phyloP scores from a whole-genome alignment of 441 rosid species.

The Metrosideros polymorpha region DNA sequence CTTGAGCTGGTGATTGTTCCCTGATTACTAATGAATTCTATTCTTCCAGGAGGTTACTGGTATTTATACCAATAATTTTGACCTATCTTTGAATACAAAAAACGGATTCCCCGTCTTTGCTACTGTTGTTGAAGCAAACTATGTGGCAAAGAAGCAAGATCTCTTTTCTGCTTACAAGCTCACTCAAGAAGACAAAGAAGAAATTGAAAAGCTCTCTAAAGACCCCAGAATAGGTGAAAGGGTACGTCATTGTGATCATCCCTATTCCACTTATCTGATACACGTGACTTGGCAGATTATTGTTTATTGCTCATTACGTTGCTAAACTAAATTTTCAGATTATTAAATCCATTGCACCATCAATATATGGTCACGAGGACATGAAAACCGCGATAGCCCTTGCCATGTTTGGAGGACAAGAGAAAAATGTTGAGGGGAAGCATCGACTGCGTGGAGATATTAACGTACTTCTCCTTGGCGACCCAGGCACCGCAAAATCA shows the following conservation, averaged over 20 bases:
- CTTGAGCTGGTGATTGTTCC: not conserved
- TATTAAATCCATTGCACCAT: slow-evolving; percentile 91
- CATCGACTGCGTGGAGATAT: slow-evolving; percentile 91
- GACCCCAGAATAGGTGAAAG: slow-evolving; percentile 92
- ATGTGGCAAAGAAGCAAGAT: slow-evolving; percentile 90
- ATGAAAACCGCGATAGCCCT: slow-evolving; percentile 92
- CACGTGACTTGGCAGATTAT: not conserved
- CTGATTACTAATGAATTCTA: not conserved
- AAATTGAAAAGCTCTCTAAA: slow-evolving; percentile 81
- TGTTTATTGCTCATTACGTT: not conserved
- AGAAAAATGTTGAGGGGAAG: slow-evolving; percentile 89
- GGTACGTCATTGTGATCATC: slow-evolving; percentile 31
- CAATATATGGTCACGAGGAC: slow-evolving; percentile 98
- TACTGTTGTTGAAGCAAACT: slow-evolving; percentile 92
- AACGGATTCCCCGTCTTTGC: slow-evolving; percentile 97
- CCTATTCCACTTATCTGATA: not conserved
- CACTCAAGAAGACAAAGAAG: slow-evolving; percentile 90
- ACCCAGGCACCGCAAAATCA: slow-evolving; percentile 98
- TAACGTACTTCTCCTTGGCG: slow-evolving; percentile 87
- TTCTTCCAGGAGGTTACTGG: slow-evolving; percentile 86
- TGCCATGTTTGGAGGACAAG: slow-evolving; percentile 99
- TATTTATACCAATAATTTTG: slow-evolving; percentile 88
- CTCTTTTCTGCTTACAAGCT: slow-evolving; percentile 96
- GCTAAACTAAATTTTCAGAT: slow-evolving; percentile 33
- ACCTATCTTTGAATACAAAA: slow-evolving; percentile 89